A percentile compares a stretch with the other conserved stretches of the same genome.
These are phyloP conservation scores for Wolfiporia cocos DNA, from an alignment of 1,284 basidiomycete genomes.

Conservation along the genomic window DNA sequence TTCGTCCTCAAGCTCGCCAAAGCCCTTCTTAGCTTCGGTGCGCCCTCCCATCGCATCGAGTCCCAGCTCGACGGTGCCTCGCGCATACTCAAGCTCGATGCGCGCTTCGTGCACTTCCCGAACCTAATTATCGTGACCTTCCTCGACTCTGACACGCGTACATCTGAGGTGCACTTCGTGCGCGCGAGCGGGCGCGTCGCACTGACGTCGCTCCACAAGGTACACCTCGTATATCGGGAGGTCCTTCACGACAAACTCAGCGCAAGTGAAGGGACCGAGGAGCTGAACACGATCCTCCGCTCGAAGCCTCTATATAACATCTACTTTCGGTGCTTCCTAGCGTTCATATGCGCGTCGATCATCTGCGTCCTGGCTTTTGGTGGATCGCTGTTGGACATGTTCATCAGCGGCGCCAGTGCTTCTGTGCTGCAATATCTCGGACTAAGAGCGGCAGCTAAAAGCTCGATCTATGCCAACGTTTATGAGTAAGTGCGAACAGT, in stretches of 20 bases:
- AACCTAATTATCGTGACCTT: slow-evolving; percentile 76
- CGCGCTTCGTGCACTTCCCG: slow-evolving; percentile 78
- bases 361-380: slow-evolving; percentile 81
- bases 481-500: slow-evolving; percentile 67
- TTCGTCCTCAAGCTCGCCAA: slow-evolving; percentile 80
- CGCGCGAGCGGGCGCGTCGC: slow-evolving; percentile 70
- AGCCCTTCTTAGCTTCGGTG: slow-evolving; percentile 76
- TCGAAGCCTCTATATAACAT: slow-evolving; percentile 59
- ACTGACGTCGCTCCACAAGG: slow-evolving; percentile 64
- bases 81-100: slow-evolving; percentile 48
- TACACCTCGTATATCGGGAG: slow-evolving; percentile 71
- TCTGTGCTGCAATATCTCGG: slow-evolving; percentile 71
- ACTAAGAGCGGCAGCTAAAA: slow-evolving; percentile 71
- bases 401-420: slow-evolving; percentile 70
- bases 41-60: slow-evolving; percentile 84
- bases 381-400: slow-evolving; percentile 78
- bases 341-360: slow-evolving; percentile 68
- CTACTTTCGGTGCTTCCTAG: slow-evolving; percentile 58
- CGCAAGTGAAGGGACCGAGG: slow-evolving; percentile 56
- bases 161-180: slow-evolving; percentile 73
- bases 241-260: slow-evolving; percentile 74
- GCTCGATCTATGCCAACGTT: slow-evolving; percentile 81
- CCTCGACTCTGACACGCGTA: slow-evolving; percentile 51
- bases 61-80: slow-evolving; percentile 63
- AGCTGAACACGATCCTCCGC: slow-evolving; percentile 54